A percentile compares a stretch with the other conserved stretches of the same genome.
Conservation (phyloP, 2,329 filamentous ascomycete species). For the Pseudocercospora eumusae region DNA sequence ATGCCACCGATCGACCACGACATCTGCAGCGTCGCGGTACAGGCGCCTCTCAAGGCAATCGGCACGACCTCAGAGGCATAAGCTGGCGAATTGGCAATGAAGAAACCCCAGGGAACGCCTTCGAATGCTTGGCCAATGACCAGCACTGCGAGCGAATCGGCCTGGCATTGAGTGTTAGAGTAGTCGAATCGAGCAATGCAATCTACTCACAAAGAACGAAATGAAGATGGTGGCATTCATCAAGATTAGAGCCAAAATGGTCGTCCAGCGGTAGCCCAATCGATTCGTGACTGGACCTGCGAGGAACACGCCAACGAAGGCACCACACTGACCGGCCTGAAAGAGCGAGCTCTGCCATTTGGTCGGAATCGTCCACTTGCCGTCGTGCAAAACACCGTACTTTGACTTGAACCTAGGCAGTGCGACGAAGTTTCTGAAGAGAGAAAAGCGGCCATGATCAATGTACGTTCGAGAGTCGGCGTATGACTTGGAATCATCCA, state of each 20-base stretch:
- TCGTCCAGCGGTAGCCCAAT: slow-evolving; percentile 61
- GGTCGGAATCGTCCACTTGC: slow-evolving; percentile 47
- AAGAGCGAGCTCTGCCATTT: slow-evolving; percentile 60
- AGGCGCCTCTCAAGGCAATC: slow-evolving; percentile 55
- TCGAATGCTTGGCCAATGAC: slow-evolving; percentile 59
- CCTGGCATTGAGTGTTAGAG: slow-evolving; percentile 30
- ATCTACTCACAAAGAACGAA: slow-evolving; percentile 51
- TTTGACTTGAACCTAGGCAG: slow-evolving; percentile 47
- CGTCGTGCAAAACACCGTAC: slow-evolving; percentile 47
- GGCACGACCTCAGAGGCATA: slow-evolving; percentile 62
- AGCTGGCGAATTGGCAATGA: slow-evolving; percentile 63
- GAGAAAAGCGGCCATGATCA: not conserved
- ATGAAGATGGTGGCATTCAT: slow-evolving; percentile 61
- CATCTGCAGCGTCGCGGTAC: slow-evolving; percentile 63
- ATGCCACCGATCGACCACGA: slow-evolving; percentile 62
- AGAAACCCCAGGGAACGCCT: slow-evolving; percentile 64
- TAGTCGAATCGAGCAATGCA: not conserved
- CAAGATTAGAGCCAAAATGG: slow-evolving; percentile 54
- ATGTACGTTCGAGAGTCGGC: not conserved
- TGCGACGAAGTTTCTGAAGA: slow-evolving; percentile 54
- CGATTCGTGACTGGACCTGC: slow-evolving; percentile 60
- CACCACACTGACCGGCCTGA: slow-evolving; percentile 56
- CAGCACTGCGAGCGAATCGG: slow-evolving; percentile 46
- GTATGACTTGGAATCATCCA: slow-evolving; percentile 54
- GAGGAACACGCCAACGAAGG: slow-evolving; percentile 59